phyloP scores from a whole-genome alignment of 371 early-diverging fungal species.

The Neoconidiobolus thromboides region DNA sequence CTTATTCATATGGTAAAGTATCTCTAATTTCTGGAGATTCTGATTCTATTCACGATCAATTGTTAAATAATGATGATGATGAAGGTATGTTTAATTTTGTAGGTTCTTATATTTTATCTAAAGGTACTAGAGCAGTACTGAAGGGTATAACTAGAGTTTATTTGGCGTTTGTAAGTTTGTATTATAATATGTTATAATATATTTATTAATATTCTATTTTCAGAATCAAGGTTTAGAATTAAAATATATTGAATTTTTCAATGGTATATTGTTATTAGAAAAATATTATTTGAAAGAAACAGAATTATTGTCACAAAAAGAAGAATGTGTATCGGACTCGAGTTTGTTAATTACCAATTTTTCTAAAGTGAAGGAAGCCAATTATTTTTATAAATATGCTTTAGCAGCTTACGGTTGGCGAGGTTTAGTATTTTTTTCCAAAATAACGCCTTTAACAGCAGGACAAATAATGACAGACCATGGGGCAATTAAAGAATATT shows the following conservation, averaged over 20 bases:
- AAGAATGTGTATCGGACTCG: neutral
- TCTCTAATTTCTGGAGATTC: neutral
- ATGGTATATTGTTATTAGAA: conserved; percentile 42
- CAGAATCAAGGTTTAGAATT: conserved; percentile 65
- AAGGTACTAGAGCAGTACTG: conserved; percentile 39
- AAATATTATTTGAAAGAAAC: conserved; percentile 32
- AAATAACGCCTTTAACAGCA: conserved; percentile 38
- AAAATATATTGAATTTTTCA: conserved; percentile 48
- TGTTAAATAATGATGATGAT: conserved; percentile 10
- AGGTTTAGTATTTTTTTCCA: conserved; percentile 59
- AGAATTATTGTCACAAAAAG: conserved; percentile 9
- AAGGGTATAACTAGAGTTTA: conserved; percentile 38
- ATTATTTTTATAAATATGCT: conserved; percentile 36
- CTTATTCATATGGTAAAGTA: neutral
- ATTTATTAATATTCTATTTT: neutral
- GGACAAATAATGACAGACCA: conserved; percentile 40
- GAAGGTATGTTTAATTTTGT: conserved; percentile 12
- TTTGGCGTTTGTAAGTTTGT: conserved; percentile 35
- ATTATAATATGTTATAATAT: too few relatives aligned
- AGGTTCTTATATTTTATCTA: conserved; percentile 19
- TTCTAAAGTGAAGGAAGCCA: conserved; percentile 16
- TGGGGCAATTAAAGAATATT: conserved; percentile 42
- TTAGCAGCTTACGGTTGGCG: conserved; percentile 63
- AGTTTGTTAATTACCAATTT: neutral
- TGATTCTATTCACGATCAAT: neutral